phyloP scores from a whole-genome alignment of 257 asterid species.

The Nicotiana obtusifolia region DNA sequence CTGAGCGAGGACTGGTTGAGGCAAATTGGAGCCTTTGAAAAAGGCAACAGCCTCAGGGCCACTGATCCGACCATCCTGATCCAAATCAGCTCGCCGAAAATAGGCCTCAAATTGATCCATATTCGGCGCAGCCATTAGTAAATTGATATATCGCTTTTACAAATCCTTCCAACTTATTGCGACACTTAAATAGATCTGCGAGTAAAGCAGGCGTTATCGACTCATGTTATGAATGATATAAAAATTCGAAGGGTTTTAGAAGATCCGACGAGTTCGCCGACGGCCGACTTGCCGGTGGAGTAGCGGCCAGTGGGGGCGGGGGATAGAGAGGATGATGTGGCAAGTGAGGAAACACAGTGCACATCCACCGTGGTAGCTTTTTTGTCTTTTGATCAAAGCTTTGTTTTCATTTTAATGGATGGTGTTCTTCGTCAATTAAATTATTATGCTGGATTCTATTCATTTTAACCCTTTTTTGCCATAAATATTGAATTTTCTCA shows the following conservation, averaged over 20 bases:
- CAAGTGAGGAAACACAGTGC: background rate
- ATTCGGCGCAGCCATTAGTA: constrained; percentile 28
- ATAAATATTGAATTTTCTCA: background rate
- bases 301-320: background rate
- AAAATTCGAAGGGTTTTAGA: constrained; percentile 16
- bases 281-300: background rate
- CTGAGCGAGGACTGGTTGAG: constrained; percentile 89
- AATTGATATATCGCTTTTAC: background rate
- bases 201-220: background rate
- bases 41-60: constrained; percentile 83
- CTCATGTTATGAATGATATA: constrained; percentile 8
- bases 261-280: constrained; percentile 2
- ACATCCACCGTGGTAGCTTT: background rate
- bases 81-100: constrained; percentile 85
- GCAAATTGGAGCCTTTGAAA: constrained; percentile 68
- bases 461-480: background rate
- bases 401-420: background rate
- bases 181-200: constrained; percentile 15
- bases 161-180: background rate
- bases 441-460: background rate
- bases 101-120: constrained; percentile 73
- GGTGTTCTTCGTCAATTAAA: background rate
- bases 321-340: background rate
- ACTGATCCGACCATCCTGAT: constrained; percentile 92
- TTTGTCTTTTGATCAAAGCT: background rate